Evolutionary conservation across 1,284 basidiomycete species (phyloP).

Genomic region (Blastosporella zonata): DNA sequence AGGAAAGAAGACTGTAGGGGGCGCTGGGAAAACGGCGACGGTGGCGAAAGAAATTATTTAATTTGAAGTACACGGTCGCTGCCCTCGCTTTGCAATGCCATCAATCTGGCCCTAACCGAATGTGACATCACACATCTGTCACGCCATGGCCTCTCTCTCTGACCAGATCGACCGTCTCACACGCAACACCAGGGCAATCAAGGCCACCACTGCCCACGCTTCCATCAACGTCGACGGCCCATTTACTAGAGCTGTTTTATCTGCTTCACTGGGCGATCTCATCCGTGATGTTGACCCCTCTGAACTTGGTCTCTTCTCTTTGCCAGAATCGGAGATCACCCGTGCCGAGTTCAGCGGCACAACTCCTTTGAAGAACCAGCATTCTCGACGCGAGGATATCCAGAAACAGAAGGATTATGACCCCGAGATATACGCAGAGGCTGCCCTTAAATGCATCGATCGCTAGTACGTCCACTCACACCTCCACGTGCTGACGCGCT

Average conservation of each 20-base stretch:
- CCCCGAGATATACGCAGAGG: conserved; percentile 71
- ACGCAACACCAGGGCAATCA: conserved; percentile 35
- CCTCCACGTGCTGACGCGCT: conserved; percentile 7
- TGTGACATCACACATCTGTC: conserved; percentile 2
- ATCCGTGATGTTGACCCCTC: conserved; percentile 74
- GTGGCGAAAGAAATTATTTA: neutral
- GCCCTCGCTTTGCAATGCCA: neutral
- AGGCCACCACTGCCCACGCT: conserved; percentile 26
- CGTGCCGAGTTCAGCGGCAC: conserved; percentile 66
- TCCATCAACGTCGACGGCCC: conserved; percentile 29
- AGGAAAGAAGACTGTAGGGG: neutral
- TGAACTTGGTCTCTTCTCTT: conserved; percentile 70
- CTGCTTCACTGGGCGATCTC: conserved; percentile 62
- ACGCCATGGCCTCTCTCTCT: conserved; percentile 37
- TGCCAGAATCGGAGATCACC: conserved; percentile 46
- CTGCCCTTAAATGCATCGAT: conserved; percentile 70
- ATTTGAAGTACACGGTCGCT: neutral
- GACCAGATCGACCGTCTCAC: conserved; percentile 45
- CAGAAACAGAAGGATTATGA: conserved; percentile 48
- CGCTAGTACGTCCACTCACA: conserved; percentile 52
- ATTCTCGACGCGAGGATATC: conserved; percentile 39
- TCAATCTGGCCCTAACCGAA: neutral
- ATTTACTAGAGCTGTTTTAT: conserved; percentile 61
- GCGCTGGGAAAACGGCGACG: neutral
- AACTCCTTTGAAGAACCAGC: conserved; percentile 59